Percentiles rank a stretch among this genome's conserved stretches.
Evolutionary conservation across 2,329 filamentous ascomycete genomes (phyloP).

Genomic region (Fusarium siculi): DNA sequence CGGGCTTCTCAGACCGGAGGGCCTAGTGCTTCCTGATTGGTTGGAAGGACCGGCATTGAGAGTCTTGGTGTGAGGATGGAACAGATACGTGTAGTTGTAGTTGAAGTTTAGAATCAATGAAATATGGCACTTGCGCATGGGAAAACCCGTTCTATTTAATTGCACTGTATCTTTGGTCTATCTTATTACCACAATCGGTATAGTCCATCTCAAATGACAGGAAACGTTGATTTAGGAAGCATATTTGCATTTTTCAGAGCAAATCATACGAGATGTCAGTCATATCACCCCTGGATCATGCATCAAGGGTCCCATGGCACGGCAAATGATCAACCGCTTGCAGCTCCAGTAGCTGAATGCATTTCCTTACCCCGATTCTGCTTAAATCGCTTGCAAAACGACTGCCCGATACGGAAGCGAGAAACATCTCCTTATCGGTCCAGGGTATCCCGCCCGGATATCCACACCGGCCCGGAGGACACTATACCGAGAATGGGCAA

Average conservation of each 20-base stretch:
- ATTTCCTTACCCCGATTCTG: not conserved
- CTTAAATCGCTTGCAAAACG: constrained; percentile 10
- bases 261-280: constrained; percentile 8
- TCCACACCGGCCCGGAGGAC: constrained; percentile 12
- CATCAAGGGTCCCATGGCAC: not conserved
- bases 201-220: not conserved
- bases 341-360: not conserved
- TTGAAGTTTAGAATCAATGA: not conserved
- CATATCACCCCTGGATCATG: not conserved
- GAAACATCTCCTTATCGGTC: not conserved
- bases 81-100: not conserved
- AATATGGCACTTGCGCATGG: not conserved
- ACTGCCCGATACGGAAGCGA: constrained; percentile 22
- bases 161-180: constrained; percentile 34
- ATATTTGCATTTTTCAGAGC: not conserved
- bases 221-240: not conserved
- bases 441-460: not conserved
- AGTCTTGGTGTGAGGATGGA: not conserved
- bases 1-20: not conserved
- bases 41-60: not conserved
- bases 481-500: constrained; percentile 13
- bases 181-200: constrained; percentile 20
- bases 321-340: not conserved
- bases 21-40: not conserved
- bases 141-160: constrained; percentile 6